These are phyloP conservation scores for Jasminum sambac DNA, from an alignment of 257 asterid species.

Conservation along the genomic window DNA sequence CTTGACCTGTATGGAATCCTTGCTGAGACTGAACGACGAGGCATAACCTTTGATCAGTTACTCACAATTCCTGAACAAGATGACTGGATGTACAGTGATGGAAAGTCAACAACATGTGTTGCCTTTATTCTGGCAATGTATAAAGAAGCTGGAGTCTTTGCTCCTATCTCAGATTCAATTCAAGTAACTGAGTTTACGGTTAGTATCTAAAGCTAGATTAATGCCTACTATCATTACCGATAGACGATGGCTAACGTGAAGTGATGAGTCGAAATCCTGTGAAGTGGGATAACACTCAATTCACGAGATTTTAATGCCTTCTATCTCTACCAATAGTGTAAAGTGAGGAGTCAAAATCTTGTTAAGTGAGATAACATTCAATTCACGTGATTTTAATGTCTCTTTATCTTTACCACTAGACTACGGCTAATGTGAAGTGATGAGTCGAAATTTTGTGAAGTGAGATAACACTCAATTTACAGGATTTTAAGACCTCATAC, in stretches of 20 bases:
- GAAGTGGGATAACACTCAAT: no score
- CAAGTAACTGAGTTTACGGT: slow-evolving; percentile 99
- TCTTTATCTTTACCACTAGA: neutral
- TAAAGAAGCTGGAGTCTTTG: slow-evolving; percentile 91
- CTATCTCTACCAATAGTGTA: no score
- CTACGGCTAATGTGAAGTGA: neutral
- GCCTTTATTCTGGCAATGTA: slow-evolving; percentile 96
- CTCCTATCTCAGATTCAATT: slow-evolving; percentile 67
- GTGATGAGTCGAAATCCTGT: no score
- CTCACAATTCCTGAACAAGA: slow-evolving; percentile 96
- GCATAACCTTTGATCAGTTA: slow-evolving; percentile 82
- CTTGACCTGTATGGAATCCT: slow-evolving; percentile 80
- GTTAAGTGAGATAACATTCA: no score
- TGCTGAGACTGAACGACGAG: slow-evolving; percentile 86
- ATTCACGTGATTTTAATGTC: slow-evolving; percentile 66
- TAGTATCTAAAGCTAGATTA: slow-evolving; percentile 28
- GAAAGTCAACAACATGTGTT: slow-evolving; percentile 94
- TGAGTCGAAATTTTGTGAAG: no score
- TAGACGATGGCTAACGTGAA: neutral
- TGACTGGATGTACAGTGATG: slow-evolving; percentile 98
- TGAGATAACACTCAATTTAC: no score
- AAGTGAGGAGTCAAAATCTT: no score
- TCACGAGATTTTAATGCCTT: no score
- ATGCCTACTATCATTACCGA: neutral
- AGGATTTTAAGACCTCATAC: no score